Percentiles rank a stretch among this genome's conserved stretches.
These are phyloP conservation scores for Rhodofomes roseus DNA, from an alignment of 1,284 basidiomycete genomes.

Conservation along the genomic window DNA sequence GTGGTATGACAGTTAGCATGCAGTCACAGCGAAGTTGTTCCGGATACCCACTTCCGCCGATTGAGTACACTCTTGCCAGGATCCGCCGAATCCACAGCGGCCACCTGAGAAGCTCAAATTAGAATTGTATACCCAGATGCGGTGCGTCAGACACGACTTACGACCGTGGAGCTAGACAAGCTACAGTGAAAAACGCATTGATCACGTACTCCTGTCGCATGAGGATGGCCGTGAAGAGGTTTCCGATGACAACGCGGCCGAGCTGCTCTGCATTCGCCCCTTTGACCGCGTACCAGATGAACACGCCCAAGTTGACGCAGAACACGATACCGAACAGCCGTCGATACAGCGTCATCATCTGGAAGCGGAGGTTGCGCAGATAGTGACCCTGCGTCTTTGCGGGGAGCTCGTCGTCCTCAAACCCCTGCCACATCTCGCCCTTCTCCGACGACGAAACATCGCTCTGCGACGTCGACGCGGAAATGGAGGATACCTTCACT, in stretches of 20 bases:
- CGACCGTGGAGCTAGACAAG: constrained; percentile 46
- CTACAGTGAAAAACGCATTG: constrained; percentile 49
- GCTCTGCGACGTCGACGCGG: constrained; percentile 14
- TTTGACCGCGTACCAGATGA: constrained; percentile 40
- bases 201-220: constrained; percentile 60
- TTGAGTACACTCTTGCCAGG: constrained; percentile 51
- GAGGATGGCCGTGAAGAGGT: constrained; percentile 49
- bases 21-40: no score
- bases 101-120: constrained; percentile 35
- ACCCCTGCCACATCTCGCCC: constrained; percentile 42
- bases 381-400: constrained; percentile 41
- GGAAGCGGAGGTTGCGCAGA: constrained; percentile 48
- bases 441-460: constrained; percentile 23
- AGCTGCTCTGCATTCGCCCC: constrained; percentile 39
- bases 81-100: constrained; percentile 48
- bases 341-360: constrained; percentile 50
- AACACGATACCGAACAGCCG: constrained; percentile 55
- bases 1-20: background rate
- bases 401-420: constrained; percentile 45
- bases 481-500: constrained; percentile 9
- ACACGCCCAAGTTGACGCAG: constrained; percentile 46
- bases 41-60: constrained; percentile 39
- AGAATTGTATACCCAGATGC: background rate
- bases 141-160: constrained; percentile 23
- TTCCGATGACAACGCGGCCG: constrained; percentile 45